Conservation (phyloP, 1,139 yeast species). For the Meyerozyma elateridarum region DNA sequence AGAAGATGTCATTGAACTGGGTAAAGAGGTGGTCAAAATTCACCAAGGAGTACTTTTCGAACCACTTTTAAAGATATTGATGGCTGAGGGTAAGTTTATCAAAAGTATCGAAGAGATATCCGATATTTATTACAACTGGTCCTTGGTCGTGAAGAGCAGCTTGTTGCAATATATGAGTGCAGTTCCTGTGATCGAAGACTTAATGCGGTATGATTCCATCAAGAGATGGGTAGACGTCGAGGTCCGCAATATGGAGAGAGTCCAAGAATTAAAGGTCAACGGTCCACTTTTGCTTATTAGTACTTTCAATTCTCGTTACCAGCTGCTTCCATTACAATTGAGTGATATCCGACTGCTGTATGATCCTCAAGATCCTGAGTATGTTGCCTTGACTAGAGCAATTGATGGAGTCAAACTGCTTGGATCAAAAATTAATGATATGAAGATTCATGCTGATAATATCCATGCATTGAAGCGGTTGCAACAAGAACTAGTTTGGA, state of each 20-base stretch:
- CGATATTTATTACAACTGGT: slow-evolving; percentile 63
- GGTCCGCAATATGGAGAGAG: slow-evolving; percentile 30
- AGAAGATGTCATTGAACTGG: slow-evolving; percentile 56
- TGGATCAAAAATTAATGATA: slow-evolving; percentile 40
- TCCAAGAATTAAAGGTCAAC: slow-evolving; percentile 46
- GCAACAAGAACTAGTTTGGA: slow-evolving; percentile 48
- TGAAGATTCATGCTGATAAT: slow-evolving; percentile 54
- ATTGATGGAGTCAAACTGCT: slow-evolving; percentile 36
- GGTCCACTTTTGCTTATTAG: slow-evolving; percentile 63
- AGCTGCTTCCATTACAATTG: slow-evolving; percentile 64
- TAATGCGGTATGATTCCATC: slow-evolving; percentile 39
- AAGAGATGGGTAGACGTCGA: slow-evolving; percentile 51
- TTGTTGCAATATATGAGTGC: slow-evolving; percentile 57
- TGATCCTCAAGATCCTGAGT: slow-evolving; percentile 50
- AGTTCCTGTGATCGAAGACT: slow-evolving; percentile 23
- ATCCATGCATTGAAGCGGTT: slow-evolving; percentile 44
- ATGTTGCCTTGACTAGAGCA: slow-evolving; percentile 49
- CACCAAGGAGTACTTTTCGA: slow-evolving; percentile 55
- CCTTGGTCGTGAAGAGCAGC: slow-evolving; percentile 49
- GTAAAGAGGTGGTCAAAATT: slow-evolving; percentile 54
- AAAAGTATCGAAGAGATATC: slow-evolving; percentile 50
- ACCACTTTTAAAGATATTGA: slow-evolving; percentile 40
- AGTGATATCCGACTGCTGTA: slow-evolving; percentile 49
- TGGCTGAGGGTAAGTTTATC: slow-evolving; percentile 63
- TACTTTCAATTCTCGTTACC: slow-evolving; percentile 72